Evolutionary conservation across 2,329 filamentous ascomycete genomes (phyloP).

Genomic region (Thelonectria rubi): DNA sequence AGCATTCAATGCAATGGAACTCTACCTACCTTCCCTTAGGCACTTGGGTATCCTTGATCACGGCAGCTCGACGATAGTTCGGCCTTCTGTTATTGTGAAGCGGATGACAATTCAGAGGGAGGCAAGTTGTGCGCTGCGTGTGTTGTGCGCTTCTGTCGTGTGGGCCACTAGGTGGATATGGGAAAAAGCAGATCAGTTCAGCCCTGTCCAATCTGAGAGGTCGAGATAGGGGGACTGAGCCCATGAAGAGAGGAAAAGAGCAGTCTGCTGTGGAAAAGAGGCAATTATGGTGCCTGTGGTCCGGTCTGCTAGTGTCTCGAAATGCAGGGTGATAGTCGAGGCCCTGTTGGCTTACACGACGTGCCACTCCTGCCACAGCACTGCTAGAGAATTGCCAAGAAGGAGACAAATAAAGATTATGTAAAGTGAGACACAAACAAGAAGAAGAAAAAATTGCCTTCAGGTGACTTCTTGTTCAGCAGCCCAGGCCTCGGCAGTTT

Average conservation of each 20-base stretch:
- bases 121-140: conserved; percentile 10
- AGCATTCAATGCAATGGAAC: background rate
- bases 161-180: conserved; percentile 12
- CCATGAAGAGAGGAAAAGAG: background rate
- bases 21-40: no score
- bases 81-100: no score
- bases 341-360: background rate
- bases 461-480: background rate
- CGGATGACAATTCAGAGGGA: background rate
- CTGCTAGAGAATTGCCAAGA: background rate
- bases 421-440: background rate
- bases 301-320: background rate
- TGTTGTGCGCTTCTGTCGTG: conserved; percentile 3
- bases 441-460: conserved; percentile 1
- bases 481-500: background rate
- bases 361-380: background rate
- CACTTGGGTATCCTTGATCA: no score
- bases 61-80: no score
- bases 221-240: background rate
- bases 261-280: background rate
- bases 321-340: background rate
- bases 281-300: background rate
- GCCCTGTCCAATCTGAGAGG: background rate
- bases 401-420: background rate
- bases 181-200: conserved; percentile 7